These are phyloP conservation scores for Lachnellula arida DNA, from an alignment of 2,329 filamentous ascomycete species.

Conservation along the genomic window DNA sequence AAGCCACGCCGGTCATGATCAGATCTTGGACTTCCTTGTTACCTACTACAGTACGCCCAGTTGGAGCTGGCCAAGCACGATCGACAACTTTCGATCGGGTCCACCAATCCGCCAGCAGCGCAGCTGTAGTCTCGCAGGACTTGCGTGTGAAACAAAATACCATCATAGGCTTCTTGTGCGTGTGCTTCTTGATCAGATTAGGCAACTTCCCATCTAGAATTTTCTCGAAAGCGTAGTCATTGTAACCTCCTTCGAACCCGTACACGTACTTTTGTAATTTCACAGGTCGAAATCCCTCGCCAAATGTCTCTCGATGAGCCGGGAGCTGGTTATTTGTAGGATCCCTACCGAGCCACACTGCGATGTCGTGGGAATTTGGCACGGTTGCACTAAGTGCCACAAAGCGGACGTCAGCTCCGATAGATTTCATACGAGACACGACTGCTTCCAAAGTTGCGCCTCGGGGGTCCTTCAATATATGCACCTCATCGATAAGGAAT, in stretches of 20 bases:
- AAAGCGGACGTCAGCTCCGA: slow-evolving; percentile 70
- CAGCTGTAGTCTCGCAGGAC: slow-evolving; percentile 64
- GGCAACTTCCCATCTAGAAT: slow-evolving; percentile 61
- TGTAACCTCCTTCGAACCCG: slow-evolving; percentile 58
- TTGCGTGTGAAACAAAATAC: slow-evolving; percentile 78
- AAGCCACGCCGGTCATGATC: slow-evolving; percentile 59
- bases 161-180: slow-evolving; percentile 70
- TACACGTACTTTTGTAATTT: slow-evolving; percentile 72
- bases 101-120: slow-evolving; percentile 64
- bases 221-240: slow-evolving; percentile 76
- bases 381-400: slow-evolving; percentile 79
- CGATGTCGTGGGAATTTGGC: slow-evolving; percentile 76
- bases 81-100: slow-evolving; percentile 43
- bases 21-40: slow-evolving; percentile 55
- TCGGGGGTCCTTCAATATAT: slow-evolving; percentile 75
- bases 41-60: slow-evolving; percentile 44
- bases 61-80: slow-evolving; percentile 60
- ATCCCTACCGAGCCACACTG: slow-evolving; percentile 70
- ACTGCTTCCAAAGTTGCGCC: slow-evolving; percentile 79
- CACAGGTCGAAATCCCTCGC: slow-evolving; percentile 76
- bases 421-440: slow-evolving; percentile 81
- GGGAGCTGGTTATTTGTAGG: slow-evolving; percentile 54
- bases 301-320: slow-evolving; percentile 65
- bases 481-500: slow-evolving; percentile 83
- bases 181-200: slow-evolving; percentile 61